phyloP scores from a whole-genome alignment of 83 land plant species.

The Picea engelmannii region DNA sequence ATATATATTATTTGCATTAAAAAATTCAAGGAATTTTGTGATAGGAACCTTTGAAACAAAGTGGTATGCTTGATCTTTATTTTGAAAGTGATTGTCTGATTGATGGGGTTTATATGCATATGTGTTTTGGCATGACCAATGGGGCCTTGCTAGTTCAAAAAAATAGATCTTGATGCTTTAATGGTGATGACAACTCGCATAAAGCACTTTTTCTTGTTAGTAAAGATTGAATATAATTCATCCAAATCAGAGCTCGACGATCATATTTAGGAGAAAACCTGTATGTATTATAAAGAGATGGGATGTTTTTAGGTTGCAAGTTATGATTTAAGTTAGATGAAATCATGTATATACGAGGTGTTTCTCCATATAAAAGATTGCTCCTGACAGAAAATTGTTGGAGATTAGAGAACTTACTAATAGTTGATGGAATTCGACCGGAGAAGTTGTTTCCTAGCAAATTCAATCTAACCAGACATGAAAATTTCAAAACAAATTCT shows the following conservation, averaged over 20 bases:
- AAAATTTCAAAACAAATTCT: slow-evolving; percentile 28
- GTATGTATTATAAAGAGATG: background rate
- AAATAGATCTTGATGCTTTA: background rate
- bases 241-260: too few relatives aligned
- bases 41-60: background rate
- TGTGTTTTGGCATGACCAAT: background rate
- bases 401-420: too few relatives aligned
- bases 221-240: too few relatives aligned
- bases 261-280: background rate
- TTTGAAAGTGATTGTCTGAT: background rate
- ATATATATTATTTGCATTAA: background rate
- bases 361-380: too few relatives aligned
- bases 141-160: background rate
- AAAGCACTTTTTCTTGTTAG: too few relatives aligned
- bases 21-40: background rate
- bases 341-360: background rate
- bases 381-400: too few relatives aligned
- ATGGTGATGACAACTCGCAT: background rate
- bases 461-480: slow-evolving; percentile 39
- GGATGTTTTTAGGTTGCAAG: background rate
- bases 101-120: background rate
- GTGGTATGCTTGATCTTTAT: background rate
- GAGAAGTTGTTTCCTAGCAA: slow-evolving; percentile 42
- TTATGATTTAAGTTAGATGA: background rate
- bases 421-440: too few relatives aligned